phyloP scores from a whole-genome alignment of 495 filamentous ascomycete genomes.

The Cudoniella acicularis region DNA sequence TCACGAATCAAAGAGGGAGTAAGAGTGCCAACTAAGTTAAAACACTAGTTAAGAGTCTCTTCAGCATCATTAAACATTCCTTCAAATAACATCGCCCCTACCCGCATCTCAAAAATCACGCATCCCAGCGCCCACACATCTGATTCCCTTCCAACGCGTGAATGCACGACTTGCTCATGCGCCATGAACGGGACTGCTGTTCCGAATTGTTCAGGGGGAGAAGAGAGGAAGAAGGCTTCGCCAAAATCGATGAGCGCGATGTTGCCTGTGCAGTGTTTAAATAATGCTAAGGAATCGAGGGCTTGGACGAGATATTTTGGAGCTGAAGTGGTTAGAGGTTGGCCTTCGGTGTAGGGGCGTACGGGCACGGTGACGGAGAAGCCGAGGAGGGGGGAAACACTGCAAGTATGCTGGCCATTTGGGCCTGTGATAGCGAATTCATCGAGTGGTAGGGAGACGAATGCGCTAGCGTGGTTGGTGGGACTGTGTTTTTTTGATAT shows the following conservation, averaged over 20 bases:
- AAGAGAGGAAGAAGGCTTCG: not conserved
- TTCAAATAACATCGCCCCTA: not conserved
- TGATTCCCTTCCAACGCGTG: not conserved
- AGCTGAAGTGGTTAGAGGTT: not conserved
- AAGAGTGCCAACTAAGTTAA: not conserved
- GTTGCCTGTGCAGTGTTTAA: not conserved
- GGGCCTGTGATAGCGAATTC: not conserved
- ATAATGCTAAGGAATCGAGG: not conserved
- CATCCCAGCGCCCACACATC: not conserved
- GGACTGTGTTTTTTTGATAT: not conserved
- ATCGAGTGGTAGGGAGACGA: not conserved
- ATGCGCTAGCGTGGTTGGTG: not conserved
- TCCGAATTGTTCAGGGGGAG: not conserved
- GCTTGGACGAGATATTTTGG: not conserved
- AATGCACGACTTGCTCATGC: not conserved
- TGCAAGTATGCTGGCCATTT: not conserved
- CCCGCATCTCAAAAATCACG: not conserved
- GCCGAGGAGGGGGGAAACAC: not conserved
- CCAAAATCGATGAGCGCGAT: not conserved
- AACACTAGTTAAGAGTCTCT: not conserved
- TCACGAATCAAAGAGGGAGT: not conserved
- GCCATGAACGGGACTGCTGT: not conserved
- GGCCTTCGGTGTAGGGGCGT: not conserved
- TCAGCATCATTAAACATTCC: not conserved
- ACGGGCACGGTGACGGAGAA: not conserved